Evolutionary conservation across 768 basidiomycete species (phyloP).

Genomic region (Leccinellum luteum): DNA sequence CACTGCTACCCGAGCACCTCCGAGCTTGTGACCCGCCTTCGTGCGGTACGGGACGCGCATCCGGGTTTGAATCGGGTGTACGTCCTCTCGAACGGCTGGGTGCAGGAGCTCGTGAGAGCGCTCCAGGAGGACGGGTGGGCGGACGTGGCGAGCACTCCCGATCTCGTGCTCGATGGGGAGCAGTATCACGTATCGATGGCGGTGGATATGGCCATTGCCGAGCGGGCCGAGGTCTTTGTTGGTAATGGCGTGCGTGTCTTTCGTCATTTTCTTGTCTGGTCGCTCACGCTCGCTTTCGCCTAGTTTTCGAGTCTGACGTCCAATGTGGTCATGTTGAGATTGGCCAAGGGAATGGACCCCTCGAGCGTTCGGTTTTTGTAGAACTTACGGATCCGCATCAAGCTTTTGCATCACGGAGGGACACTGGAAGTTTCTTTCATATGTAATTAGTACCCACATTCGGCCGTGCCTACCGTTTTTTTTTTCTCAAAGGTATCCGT

Average conservation of each 20-base stretch:
- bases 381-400: too few relatives aligned
- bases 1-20: slow-evolving; percentile 26
- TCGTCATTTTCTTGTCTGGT: background rate
- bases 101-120: slow-evolving; percentile 37
- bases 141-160: slow-evolving; percentile 42
- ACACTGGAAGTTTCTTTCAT: background rate
- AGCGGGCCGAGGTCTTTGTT: slow-evolving; percentile 56
- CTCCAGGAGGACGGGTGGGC: slow-evolving; percentile 50
- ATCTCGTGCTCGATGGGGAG: slow-evolving; percentile 41
- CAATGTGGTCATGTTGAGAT: slow-evolving; percentile 47
- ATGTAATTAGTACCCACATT: background rate
- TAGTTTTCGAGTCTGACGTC: slow-evolving; percentile 50
- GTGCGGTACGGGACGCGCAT: slow-evolving; percentile 34
- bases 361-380: slow-evolving; percentile 43
- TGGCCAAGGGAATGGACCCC: slow-evolving; percentile 42
- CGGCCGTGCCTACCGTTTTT: background rate
- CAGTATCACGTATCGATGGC: slow-evolving; percentile 50
- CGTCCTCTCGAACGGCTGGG: slow-evolving; percentile 52
- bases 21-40: slow-evolving; percentile 41
- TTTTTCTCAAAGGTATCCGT: too few relatives aligned
- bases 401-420: background rate
- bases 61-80: slow-evolving; percentile 36
- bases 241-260: slow-evolving; percentile 53
- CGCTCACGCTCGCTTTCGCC: background rate
- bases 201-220: slow-evolving; percentile 60